Percentiles rank a stretch among this genome's conserved stretches.
phyloP scores from a whole-genome alignment of 306 rosid genomes.

The Pyrus betulifolia region DNA sequence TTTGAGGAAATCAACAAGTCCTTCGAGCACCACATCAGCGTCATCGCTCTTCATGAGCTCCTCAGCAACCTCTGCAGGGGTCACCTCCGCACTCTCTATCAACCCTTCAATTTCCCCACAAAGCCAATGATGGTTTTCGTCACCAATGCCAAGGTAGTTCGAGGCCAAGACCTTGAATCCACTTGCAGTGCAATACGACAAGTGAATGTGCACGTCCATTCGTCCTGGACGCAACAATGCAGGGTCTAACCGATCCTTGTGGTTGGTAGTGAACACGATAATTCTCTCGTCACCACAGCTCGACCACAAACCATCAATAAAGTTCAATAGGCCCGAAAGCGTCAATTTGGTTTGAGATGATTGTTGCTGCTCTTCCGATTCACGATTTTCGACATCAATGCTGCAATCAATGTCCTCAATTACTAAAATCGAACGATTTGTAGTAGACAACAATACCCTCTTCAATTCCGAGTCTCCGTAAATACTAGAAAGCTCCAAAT shows the following conservation, averaged over 20 bases:
- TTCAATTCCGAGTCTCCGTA: constrained; percentile 17
- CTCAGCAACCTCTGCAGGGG: constrained; percentile 55
- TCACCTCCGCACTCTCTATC: constrained; percentile 24
- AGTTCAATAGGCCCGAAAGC: constrained; percentile 38
- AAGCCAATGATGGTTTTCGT: constrained; percentile 1
- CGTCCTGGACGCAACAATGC: constrained; percentile 55
- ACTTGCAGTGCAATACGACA: constrained; percentile 31
- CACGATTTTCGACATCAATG: not conserved
- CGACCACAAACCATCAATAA: constrained; percentile 65
- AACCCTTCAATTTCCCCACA: constrained; percentile 25
- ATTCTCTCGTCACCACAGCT: constrained; percentile 63
- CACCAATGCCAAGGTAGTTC: constrained; percentile 32
- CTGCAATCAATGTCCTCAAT: constrained; percentile 42
- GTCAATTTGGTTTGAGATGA: too few relatives aligned
- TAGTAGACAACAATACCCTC: constrained; percentile 16
- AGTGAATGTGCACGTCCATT: constrained; percentile 50
- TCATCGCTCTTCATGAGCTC: constrained; percentile 48
- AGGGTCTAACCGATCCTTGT: constrained; percentile 43
- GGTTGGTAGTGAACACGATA: constrained; percentile 52
- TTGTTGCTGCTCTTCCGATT: too few relatives aligned
- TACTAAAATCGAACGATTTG: constrained; percentile 35
- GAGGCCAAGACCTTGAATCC: constrained; percentile 34
- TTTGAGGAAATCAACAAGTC: constrained; percentile 25
- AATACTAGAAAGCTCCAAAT: constrained; percentile 25
- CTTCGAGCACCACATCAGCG: constrained; percentile 20